Evolutionary conservation across 2,329 filamentous ascomycete species (phyloP).

Genomic region (Juglanconis juglandina): DNA sequence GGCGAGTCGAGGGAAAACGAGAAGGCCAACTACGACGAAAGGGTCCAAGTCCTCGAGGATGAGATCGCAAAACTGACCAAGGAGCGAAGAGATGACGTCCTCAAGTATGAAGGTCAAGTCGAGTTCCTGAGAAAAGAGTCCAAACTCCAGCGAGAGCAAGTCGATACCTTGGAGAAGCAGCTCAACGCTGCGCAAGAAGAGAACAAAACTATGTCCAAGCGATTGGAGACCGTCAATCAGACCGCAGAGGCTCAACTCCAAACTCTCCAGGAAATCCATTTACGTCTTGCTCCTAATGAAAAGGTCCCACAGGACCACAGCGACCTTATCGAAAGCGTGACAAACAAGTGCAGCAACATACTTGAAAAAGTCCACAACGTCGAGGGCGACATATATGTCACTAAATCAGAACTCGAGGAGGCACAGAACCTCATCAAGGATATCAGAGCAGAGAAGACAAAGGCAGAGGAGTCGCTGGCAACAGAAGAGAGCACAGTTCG

Average conservation of each 20-base stretch:
- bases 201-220: constrained; percentile 47
- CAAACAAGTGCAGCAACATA: constrained; percentile 55
- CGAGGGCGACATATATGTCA: constrained; percentile 56
- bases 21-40: constrained; percentile 66
- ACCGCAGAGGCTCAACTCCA: constrained; percentile 48
- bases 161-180: constrained; percentile 56
- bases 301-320: constrained; percentile 52
- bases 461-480: constrained; percentile 50
- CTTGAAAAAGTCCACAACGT: constrained; percentile 57
- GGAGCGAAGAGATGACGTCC: constrained; percentile 53
- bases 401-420: constrained; percentile 62
- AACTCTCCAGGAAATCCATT: constrained; percentile 56
- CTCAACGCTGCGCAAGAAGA: constrained; percentile 55
- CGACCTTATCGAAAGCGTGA: constrained; percentile 58
- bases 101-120: constrained; percentile 60
- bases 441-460: constrained; percentile 55
- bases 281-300: constrained; percentile 53
- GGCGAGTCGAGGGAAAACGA: constrained; percentile 81
- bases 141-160: constrained; percentile 56
- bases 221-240: constrained; percentile 49
- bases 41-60: constrained; percentile 63
- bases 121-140: constrained; percentile 61
- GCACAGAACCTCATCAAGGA: constrained; percentile 53
- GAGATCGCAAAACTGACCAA: constrained; percentile 65
- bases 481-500: constrained; percentile 49